These are phyloP conservation scores for Talaromyces sp. DNA, from an alignment of 2,329 filamentous ascomycete genomes.

Conservation along the genomic window DNA sequence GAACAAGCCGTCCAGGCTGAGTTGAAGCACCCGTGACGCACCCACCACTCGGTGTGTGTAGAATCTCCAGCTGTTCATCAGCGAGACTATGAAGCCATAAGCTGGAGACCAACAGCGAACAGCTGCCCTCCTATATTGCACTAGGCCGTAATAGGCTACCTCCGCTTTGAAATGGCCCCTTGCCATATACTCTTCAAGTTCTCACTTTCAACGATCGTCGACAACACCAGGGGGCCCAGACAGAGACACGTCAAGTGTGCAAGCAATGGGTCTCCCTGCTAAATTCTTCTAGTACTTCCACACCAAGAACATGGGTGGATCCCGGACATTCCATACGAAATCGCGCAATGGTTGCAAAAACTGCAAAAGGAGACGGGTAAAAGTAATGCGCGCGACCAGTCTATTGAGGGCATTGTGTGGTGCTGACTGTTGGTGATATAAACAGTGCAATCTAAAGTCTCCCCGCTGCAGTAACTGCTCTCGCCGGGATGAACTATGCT, in stretches of 20 bases:
- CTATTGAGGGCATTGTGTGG: background rate
- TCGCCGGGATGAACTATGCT: background rate
- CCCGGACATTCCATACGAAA: background rate
- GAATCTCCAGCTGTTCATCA: too few species aligned
- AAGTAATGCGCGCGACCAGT: background rate
- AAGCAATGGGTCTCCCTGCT: background rate
- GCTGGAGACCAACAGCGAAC: too few species aligned
- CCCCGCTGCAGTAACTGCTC: background rate
- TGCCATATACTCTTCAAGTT: too few species aligned
- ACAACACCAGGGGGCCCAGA: background rate
- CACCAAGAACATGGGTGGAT: background rate
- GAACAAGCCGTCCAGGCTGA: background rate
- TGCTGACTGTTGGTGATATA: background rate
- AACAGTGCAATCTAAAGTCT: background rate
- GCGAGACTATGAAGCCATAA: background rate
- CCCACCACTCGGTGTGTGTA: too few species aligned
- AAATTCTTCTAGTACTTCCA: background rate
- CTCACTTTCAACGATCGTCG: background rate
- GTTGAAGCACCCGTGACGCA: background rate
- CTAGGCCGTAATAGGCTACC: too few species aligned
- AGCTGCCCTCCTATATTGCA: too few species aligned
- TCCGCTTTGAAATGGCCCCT: background rate
- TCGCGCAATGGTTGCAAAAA: background rate
- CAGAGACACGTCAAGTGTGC: background rate
- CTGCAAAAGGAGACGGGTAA: background rate